Percentiles rank a stretch among this genome's conserved stretches.
Conservation (phyloP, 192 early-diverging fungal genomes). For the Podila horticola region DNA sequence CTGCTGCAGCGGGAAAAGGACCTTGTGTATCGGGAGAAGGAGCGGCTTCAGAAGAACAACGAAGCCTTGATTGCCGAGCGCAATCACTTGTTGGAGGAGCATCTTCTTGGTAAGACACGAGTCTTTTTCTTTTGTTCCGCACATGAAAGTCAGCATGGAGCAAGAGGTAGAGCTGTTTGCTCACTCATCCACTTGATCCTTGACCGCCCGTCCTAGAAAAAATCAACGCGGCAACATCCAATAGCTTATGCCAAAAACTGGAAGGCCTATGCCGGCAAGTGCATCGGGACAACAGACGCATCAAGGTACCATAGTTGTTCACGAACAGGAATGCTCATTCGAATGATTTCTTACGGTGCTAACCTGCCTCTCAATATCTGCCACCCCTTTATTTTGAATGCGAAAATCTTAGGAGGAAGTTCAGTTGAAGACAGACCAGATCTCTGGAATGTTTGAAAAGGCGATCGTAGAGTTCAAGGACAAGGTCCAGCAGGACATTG, state of each 20-base stretch:
- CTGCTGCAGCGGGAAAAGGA: conserved; percentile 63
- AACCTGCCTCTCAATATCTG: not conserved
- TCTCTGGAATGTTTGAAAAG: conserved; percentile 67
- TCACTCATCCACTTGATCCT: not conserved
- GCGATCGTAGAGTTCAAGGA: conserved; percentile 69
- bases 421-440: conserved; percentile 65
- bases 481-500: conserved; percentile 60
- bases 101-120: not conserved
- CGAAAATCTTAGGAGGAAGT: conserved; percentile 53
- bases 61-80: conserved; percentile 13
- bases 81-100: conserved; percentile 5
- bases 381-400: not conserved
- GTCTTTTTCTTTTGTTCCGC: not conserved
- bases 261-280: conserved; percentile 70
- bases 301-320: conserved; percentile 54
- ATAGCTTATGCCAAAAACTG: conserved; percentile 59
- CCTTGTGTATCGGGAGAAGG: conserved; percentile 34
- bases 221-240: conserved; percentile 36
- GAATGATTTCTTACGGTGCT: conserved; percentile 6
- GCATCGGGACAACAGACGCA: conserved; percentile 64
- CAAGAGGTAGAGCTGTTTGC: not conserved
- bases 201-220: conserved; percentile 25
- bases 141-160: too few species aligned
- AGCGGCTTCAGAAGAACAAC: conserved; percentile 10
- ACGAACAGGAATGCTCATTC: not conserved